Conservation (phyloP, 148 eudicot species). For the Pouteria glomerata region DNA sequence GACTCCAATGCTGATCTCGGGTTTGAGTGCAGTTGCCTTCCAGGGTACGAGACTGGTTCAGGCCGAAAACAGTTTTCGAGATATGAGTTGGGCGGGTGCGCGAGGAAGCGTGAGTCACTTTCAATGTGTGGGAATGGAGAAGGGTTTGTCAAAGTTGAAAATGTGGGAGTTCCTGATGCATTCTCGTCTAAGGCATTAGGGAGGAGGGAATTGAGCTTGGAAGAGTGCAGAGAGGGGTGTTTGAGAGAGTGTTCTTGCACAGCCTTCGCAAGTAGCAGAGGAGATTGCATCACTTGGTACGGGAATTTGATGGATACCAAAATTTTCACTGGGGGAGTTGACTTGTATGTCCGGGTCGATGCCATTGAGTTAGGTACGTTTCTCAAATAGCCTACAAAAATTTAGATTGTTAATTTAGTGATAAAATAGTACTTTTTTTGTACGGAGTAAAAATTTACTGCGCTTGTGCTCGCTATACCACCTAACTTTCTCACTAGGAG, state of each 20-base stretch:
- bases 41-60: slow-evolving; percentile 37
- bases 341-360: not conserved
- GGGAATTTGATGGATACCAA: not conserved
- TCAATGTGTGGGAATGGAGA: slow-evolving; percentile 35
- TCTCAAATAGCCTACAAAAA: too few relatives aligned
- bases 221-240: not conserved
- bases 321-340: not conserved
- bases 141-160: slow-evolving; percentile 36
- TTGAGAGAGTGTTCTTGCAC: not conserved
- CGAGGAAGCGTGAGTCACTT: slow-evolving; percentile 20
- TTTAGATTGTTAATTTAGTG: too few relatives aligned
- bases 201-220: slow-evolving; percentile 18
- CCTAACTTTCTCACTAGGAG: too few relatives aligned
- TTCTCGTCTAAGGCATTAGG: slow-evolving; percentile 24
- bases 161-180: slow-evolving; percentile 48
- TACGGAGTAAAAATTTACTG: too few relatives aligned
- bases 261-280: too few relatives aligned
- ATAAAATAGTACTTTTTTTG: too few relatives aligned
- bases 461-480: too few relatives aligned
- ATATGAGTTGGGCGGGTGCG: slow-evolving; percentile 41
- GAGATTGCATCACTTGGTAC: too few relatives aligned
- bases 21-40: slow-evolving; percentile 37
- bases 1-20: slow-evolving; percentile 22
- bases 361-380: not conserved
- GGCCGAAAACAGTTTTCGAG: slow-evolving; percentile 34